These are phyloP conservation scores for Plasmodium vinckei DNA, from an alignment of 169 alveolate genomes.

Conservation along the genomic window DNA sequence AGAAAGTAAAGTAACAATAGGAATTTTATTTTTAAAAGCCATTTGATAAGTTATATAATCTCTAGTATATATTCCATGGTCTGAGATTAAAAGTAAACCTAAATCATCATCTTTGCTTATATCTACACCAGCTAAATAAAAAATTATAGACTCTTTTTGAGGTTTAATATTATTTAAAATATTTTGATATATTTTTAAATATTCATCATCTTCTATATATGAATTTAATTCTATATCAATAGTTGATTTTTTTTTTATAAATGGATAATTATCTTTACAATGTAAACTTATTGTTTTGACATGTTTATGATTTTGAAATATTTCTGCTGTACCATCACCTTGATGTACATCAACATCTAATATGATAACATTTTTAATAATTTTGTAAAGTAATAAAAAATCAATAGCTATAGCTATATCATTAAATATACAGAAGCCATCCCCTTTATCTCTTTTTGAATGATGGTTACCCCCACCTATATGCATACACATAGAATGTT, in stretches of 20 bases:
- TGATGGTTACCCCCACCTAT: conserved; percentile 79
- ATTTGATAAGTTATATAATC: conserved; percentile 51
- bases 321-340: conserved; percentile 81
- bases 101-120: conserved; percentile 64
- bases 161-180: conserved; percentile 21
- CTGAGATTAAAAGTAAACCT: conserved; percentile 70
- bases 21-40: conserved; percentile 23
- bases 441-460: conserved; percentile 57
- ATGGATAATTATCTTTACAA: conserved; percentile 77
- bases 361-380: conserved; percentile 48
- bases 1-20: conserved; percentile 38
- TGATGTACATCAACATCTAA: conserved; percentile 79
- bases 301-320: conserved; percentile 20
- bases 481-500: conserved; percentile 48
- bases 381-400: conserved; percentile 55
- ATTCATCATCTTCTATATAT: conserved; percentile 23
- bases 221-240: conserved; percentile 32
- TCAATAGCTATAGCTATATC: conserved; percentile 74
- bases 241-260: conserved; percentile 54
- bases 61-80: conserved; percentile 62
- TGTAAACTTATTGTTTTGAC: conserved; percentile 76
- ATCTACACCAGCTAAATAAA: conserved; percentile 80
- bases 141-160: conserved; percentile 31
- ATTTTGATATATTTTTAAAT: conserved; percentile 16
- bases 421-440: conserved; percentile 75